Evolutionary conservation across 352 stramenopile species (phyloP), one percentile per base, ranked within the genome.

Genomic region (Phytophthora vignae): DNA sequence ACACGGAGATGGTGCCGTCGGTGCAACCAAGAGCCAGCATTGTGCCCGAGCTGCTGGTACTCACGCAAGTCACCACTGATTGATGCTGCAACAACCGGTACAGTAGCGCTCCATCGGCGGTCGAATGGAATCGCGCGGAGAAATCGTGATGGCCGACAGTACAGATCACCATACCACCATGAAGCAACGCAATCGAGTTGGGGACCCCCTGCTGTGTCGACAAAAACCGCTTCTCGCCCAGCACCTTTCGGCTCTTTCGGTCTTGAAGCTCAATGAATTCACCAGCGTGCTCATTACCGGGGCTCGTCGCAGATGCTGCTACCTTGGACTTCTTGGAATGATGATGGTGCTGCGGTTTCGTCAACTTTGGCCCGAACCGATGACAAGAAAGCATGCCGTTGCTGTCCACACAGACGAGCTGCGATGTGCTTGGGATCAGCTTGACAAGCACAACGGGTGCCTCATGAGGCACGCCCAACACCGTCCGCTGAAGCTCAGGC

Each of bases 1-100:
- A 96, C 14, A 95, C 74, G 8, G 85, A 95, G 42, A 96, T 82
- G 10, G 87, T 95, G 22, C 87, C 84, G 63, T 96, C 87, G 3
- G 72, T 75, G 46, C 85, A 86, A 2, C 86, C 86, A 7, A 95
- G 67, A 1, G 77, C 78, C 9, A 94, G 69, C 36, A 91, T 67
- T 2, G 77, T 79, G 25, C 82, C 80, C 2, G 78, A 76, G 4
- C 73, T 68, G 60, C 77, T 93, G 21, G 78, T 83, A 15, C 50
- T 76, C 27, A 95, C 74, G 29, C 87, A 95, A 19, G 81, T 89
- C 21, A 95, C 87, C 15, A 91, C 75, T 5, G 84, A 80, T 59
- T 83, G 81, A 72, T 95, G 88, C 66, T 95, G 87, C 29, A 93
- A 61, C 40, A 95, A 48, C 2, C 85, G 84, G 75, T 93, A 91